A percentile compares a stretch with the other conserved stretches of the same genome.
Conservation (phyloP, 345 rosid species). For the Lenwebbia sp. region DNA sequence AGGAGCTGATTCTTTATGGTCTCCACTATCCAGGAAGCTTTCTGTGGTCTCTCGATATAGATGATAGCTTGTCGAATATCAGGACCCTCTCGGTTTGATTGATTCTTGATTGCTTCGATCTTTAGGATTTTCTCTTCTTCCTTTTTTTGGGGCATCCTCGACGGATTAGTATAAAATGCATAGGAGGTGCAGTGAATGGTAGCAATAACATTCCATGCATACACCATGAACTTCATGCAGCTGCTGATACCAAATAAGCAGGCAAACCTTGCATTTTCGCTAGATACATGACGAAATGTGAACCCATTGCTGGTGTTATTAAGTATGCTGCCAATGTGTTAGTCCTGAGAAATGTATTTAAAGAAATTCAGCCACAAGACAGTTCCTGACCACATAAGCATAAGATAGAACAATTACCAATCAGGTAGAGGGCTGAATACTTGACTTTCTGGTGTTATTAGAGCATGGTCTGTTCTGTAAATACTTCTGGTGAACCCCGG, state of each 20-base stretch:
- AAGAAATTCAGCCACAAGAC: conserved; percentile 5
- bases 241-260: not conserved
- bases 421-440: conserved; percentile 80
- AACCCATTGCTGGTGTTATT: conserved; percentile 81
- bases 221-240: not conserved
- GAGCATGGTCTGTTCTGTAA: conserved; percentile 68
- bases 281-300: conserved; percentile 88
- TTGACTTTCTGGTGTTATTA: conserved; percentile 90
- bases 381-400: not conserved
- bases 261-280: conserved; percentile 80
- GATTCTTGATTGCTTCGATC: not conserved
- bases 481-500: conserved; percentile 92
- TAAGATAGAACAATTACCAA: conserved; percentile 30
- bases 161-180: not conserved
- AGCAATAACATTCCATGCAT: not conserved
- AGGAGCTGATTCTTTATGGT: not conserved
- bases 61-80: not conserved
- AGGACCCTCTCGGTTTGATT: not conserved
- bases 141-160: not conserved
- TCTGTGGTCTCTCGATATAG: not conserved
- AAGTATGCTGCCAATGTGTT: conserved; percentile 77
- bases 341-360: conserved; percentile 37
- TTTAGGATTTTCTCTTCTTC: not conserved
- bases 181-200: not conserved
- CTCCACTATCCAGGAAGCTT: not conserved